Evolutionary conservation across 228 moss, liverwort and hornwort species (phyloP).

Genomic region (Sphagnum fallax): DNA sequence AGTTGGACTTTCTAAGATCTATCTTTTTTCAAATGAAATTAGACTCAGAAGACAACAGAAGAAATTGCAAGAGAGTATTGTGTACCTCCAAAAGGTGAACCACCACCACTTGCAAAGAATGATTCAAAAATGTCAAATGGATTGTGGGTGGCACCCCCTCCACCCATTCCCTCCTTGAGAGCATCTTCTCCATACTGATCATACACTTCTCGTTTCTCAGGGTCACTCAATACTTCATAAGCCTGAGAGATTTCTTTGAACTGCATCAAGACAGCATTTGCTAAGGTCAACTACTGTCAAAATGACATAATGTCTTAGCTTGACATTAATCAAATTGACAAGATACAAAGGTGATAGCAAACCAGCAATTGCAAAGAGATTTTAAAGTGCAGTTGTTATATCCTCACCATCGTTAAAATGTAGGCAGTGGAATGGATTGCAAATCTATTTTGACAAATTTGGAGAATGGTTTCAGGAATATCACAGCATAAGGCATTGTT

Average conservation of each 20-base stretch:
- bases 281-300: too few species aligned
- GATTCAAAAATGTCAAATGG: constrained; percentile 23
- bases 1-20: background rate
- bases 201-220: constrained; percentile 11
- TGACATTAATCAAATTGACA: background rate
- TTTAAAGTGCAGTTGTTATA: background rate
- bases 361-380: background rate
- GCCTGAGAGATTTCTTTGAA: constrained; percentile 15
- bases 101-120: constrained; percentile 14
- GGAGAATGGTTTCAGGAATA: too few species aligned
- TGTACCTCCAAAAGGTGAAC: constrained; percentile 16
- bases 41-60: background rate
- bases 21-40: background rate
- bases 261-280: background rate
- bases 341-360: background rate
- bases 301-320: background rate
- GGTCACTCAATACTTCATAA: constrained; percentile 9
- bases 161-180: constrained; percentile 21
- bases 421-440: background rate
- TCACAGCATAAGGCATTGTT: too few species aligned
- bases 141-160: constrained; percentile 18
- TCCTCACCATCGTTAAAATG: background rate
- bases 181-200: constrained; percentile 24
- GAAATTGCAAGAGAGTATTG: too few species aligned
- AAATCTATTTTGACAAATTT: too few species aligned